Percentiles rank a stretch among this genome's conserved stretches.
phyloP scores from a whole-genome alignment of 31 red algal species.

The Odonthalia washingtoniensis region DNA sequence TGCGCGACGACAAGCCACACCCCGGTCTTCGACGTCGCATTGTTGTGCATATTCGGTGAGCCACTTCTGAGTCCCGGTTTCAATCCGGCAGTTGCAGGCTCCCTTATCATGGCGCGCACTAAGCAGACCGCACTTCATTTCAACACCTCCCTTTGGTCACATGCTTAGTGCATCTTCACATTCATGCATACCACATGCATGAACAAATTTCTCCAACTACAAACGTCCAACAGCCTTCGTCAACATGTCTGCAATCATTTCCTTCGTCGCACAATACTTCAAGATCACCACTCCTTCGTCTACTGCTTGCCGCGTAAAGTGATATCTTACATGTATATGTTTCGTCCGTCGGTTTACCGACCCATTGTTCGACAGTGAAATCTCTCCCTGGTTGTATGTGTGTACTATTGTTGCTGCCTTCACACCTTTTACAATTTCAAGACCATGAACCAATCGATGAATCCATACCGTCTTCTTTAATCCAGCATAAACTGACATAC shows the following conservation, averaged over 20 bases:
- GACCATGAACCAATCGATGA: neutral
- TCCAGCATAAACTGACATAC: slow-evolving; percentile 17
- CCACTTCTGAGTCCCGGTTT: too few species aligned
- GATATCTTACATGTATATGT: slow-evolving; percentile 34
- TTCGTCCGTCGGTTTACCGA: slow-evolving; percentile 25
- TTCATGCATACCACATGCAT: too few species aligned
- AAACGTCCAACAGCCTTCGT: too few species aligned
- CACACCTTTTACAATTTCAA: neutral
- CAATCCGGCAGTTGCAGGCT: too few species aligned
- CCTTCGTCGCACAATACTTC: too few species aligned
- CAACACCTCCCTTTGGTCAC: too few species aligned
- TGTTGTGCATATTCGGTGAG: too few species aligned
- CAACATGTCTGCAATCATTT: too few species aligned
- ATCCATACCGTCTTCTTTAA: slow-evolving; percentile 33
- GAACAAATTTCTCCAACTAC: too few species aligned
- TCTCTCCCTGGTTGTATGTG: slow-evolving; percentile 18
- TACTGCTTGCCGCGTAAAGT: slow-evolving; percentile 35
- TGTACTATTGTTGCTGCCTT: neutral
- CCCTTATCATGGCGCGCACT: too few species aligned
- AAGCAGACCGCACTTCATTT: too few species aligned
- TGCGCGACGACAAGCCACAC: neutral
- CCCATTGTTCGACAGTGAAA: neutral
- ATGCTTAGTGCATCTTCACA: too few species aligned
- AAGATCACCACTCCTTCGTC: neutral
- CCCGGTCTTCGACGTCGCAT: neutral